Conservation (phyloP, 2,329 filamentous ascomycete species). For the Thermomyces lanuginosus region DNA sequence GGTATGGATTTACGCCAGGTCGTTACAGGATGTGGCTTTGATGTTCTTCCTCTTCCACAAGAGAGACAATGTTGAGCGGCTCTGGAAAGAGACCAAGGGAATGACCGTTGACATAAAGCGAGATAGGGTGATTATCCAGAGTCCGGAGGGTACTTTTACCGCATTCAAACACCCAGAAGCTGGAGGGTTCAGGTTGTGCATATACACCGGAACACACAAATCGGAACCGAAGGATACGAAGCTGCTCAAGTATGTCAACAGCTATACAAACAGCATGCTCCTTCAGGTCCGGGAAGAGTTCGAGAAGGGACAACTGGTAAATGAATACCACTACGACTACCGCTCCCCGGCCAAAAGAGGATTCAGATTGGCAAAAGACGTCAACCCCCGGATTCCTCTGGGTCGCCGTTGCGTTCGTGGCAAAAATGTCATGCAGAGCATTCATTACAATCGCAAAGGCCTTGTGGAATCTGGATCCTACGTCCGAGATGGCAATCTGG, state of each 20-base stretch:
- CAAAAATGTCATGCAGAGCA: slow-evolving; percentile 28
- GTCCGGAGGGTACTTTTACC: slow-evolving; percentile 33
- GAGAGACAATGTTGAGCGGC: slow-evolving; percentile 31
- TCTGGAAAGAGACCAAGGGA: slow-evolving; percentile 35
- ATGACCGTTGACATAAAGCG: slow-evolving; percentile 33
- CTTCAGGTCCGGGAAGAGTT: slow-evolving; percentile 32
- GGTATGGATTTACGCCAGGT: slow-evolving; percentile 34
- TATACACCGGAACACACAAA: slow-evolving; percentile 25
- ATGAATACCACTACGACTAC: slow-evolving; percentile 37
- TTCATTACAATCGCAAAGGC: slow-evolving; percentile 38
- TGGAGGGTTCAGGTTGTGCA: slow-evolving; percentile 27
- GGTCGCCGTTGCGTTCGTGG: slow-evolving; percentile 33
- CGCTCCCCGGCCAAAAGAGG: slow-evolving; percentile 12
- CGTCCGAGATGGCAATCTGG: slow-evolving; percentile 35
- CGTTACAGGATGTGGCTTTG: slow-evolving; percentile 28
- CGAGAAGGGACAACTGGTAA: slow-evolving; percentile 25
- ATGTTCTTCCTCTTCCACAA: slow-evolving; percentile 35
- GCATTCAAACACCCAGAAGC: slow-evolving; percentile 30
- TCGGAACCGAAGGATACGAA: slow-evolving; percentile 29
- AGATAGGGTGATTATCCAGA: slow-evolving; percentile 32
- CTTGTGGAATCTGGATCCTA: slow-evolving; percentile 39
- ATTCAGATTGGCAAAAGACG: slow-evolving; percentile 12
- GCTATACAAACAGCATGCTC: slow-evolving; percentile 32
- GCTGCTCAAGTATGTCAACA: slow-evolving; percentile 30
- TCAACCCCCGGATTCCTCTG: slow-evolving; percentile 25